phyloP scores from a whole-genome alignment of 2,329 filamentous ascomycete species.

The Cladophialophora chaetospira region DNA sequence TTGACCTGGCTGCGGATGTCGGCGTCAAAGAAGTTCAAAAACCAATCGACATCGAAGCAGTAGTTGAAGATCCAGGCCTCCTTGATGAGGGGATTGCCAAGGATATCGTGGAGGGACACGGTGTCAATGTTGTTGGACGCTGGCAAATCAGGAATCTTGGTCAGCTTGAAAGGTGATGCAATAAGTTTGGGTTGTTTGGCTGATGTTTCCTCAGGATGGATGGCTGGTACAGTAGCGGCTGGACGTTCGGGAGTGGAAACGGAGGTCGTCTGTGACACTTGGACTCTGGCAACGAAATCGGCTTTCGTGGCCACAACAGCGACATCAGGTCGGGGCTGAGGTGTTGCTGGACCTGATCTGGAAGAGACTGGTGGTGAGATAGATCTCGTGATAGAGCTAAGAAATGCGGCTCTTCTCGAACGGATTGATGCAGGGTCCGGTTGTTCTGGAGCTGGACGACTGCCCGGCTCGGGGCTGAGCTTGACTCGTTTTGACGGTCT shows the following conservation, averaged over 20 bases:
- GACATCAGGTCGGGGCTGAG: not conserved
- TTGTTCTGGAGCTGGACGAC: not conserved
- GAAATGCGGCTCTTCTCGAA: conserved; percentile 20
- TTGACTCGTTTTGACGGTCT: conserved; percentile 22
- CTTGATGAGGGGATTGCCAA: conserved; percentile 72
- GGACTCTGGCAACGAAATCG: not conserved
- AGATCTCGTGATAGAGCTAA: conserved; percentile 26
- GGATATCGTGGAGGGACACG: conserved; percentile 65
- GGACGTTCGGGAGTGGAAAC: too few species aligned
- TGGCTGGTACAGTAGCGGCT: not conserved
- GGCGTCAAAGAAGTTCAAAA: conserved; percentile 61
- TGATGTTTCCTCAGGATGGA: not conserved
- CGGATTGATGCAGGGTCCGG: conserved; percentile 16
- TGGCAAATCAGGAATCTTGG: conserved; percentile 66
- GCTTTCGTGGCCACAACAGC: not conserved
- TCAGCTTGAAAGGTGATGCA: conserved; percentile 71
- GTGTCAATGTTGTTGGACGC: conserved; percentile 64
- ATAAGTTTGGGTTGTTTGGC: conserved; percentile 37
- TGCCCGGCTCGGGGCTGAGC: not conserved
- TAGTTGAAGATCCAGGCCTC: conserved; percentile 62
- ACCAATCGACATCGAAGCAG: conserved; percentile 59
- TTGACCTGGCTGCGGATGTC: conserved; percentile 57
- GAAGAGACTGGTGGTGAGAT: conserved; percentile 23
- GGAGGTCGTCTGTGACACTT: not conserved
- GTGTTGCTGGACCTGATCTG: conserved; percentile 14